Evolutionary conservation across 495 filamentous ascomycete species (phyloP).

Genomic region (Lineolata rhizophorae): DNA sequence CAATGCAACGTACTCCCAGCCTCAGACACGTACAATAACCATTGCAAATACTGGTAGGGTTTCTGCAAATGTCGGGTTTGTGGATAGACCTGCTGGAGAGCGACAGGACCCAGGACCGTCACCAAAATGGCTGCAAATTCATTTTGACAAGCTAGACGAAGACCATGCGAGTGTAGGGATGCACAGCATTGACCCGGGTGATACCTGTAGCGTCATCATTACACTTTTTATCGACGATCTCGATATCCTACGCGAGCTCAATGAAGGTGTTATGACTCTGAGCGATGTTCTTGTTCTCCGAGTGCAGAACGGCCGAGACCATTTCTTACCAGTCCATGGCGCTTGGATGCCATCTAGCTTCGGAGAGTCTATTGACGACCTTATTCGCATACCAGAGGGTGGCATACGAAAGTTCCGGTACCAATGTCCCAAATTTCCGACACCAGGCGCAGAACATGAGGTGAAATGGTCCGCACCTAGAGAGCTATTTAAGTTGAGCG

Average conservation of each 20-base stretch:
- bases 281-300: conserved; percentile 85
- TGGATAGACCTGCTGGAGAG: conserved; percentile 35
- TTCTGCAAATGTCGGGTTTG: conserved; percentile 50
- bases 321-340: conserved; percentile 67
- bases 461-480: conserved; percentile 51
- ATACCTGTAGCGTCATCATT: conserved; percentile 48
- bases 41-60: conserved; percentile 81
- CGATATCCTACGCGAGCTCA: conserved; percentile 43
- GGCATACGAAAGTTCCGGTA: conserved; percentile 35
- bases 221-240: conserved; percentile 39
- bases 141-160: conserved; percentile 24
- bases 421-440: conserved; percentile 23
- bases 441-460: conserved; percentile 9
- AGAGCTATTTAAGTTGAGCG: conserved; percentile 74
- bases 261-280: conserved; percentile 37
- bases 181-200: conserved; percentile 57
- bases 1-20: conserved; percentile 40
- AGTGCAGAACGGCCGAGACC: conserved; percentile 63
- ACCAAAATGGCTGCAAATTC: conserved; percentile 45
- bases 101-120: conserved; percentile 21
- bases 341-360: conserved; percentile 67
- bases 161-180: background rate
- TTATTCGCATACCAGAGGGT: conserved; percentile 65
- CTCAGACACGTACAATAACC: conserved; percentile 42
- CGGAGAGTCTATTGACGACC: conserved; percentile 58